Percentiles rank a stretch among this genome's conserved stretches.
Evolutionary conservation across 306 rosid genomes (phyloP).

Genomic region (Cicer cuneatum): DNA sequence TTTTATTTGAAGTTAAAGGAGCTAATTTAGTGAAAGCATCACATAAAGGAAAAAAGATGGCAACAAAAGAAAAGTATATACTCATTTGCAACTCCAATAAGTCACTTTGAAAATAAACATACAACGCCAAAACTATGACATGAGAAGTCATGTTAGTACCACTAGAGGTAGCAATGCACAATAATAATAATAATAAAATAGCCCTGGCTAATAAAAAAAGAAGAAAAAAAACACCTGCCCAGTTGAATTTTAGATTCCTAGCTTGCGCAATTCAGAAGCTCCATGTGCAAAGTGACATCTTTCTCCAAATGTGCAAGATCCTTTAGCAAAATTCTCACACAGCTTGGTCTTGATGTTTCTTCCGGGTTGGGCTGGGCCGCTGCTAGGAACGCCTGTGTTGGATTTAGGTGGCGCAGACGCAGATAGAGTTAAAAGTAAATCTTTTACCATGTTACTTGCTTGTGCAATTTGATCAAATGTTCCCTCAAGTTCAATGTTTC

Average conservation of each 20-base stretch:
- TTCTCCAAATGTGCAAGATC: slow-evolving; percentile 94
- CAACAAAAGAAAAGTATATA: neutral
- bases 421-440: slow-evolving; percentile 64
- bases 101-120: slow-evolving; percentile 34
- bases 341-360: slow-evolving; percentile 89
- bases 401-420: slow-evolving; percentile 65
- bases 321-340: slow-evolving; percentile 89
- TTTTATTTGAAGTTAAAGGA: no score
- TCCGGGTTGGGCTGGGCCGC: slow-evolving; percentile 51
- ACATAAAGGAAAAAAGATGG: neutral
- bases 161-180: slow-evolving; percentile 54
- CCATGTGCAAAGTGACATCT: slow-evolving; percentile 99
- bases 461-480: slow-evolving; percentile 84
- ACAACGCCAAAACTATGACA: slow-evolving; percentile 41
- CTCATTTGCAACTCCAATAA: neutral
- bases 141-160: slow-evolving; percentile 45
- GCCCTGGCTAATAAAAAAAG: slow-evolving; percentile 48
- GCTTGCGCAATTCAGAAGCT: slow-evolving; percentile 76
- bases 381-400: slow-evolving; percentile 50
- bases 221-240: slow-evolving; percentile 25
- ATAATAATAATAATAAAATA: slow-evolving; percentile 33
- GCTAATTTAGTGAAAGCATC: neutral
- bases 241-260: slow-evolving; percentile 53
- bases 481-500: slow-evolving; percentile 95
- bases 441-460: slow-evolving; percentile 85